Conservation (phyloP, 2,329 filamentous ascomycete genomes). For the Alternaria panax region DNA sequence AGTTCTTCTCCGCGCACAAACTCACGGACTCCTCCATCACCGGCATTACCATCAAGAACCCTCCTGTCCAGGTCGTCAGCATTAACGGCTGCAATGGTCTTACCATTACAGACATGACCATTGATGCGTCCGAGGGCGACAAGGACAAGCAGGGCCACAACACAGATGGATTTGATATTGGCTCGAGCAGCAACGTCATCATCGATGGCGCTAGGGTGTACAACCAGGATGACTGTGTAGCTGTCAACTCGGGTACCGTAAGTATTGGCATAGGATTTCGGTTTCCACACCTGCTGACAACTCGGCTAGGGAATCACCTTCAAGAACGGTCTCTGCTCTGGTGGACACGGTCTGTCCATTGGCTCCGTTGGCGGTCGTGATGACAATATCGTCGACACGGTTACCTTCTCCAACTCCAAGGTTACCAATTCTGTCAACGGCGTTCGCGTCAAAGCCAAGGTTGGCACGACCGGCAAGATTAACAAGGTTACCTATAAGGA, state of each 20-base stretch:
- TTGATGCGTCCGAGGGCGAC: conserved; percentile 65
- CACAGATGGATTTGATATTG: conserved; percentile 66
- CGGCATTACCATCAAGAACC: conserved; percentile 60
- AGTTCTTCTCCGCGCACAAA: conserved; percentile 64
- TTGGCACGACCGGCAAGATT: conserved; percentile 60
- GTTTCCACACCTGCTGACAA: conserved; percentile 5
- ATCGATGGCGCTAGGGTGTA: conserved; percentile 60
- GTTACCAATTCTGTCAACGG: conserved; percentile 63
- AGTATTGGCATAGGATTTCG: conserved; percentile 9
- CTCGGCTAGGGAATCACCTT: conserved; percentile 39
- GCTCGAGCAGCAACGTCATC: conserved; percentile 55
- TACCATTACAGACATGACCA: conserved; percentile 58
- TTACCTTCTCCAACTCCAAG: conserved; percentile 59
- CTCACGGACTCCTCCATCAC: conserved; percentile 60
- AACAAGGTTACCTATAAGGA: conserved; percentile 56
- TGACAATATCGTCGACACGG: conserved; percentile 62
- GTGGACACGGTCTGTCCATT: conserved; percentile 66
- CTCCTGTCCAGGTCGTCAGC: conserved; percentile 62
- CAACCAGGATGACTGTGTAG: conserved; percentile 68
- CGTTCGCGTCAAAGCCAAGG: conserved; percentile 65
- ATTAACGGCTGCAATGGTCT: conserved; percentile 55
- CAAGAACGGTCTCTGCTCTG: conserved; percentile 56
- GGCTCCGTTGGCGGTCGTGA: conserved; percentile 63
- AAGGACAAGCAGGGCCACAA: conserved; percentile 51
- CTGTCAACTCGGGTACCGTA: conserved; percentile 62